Conservation (phyloP, 805 yeast genomes). For the Zygotorulaspora sp. region DNA sequence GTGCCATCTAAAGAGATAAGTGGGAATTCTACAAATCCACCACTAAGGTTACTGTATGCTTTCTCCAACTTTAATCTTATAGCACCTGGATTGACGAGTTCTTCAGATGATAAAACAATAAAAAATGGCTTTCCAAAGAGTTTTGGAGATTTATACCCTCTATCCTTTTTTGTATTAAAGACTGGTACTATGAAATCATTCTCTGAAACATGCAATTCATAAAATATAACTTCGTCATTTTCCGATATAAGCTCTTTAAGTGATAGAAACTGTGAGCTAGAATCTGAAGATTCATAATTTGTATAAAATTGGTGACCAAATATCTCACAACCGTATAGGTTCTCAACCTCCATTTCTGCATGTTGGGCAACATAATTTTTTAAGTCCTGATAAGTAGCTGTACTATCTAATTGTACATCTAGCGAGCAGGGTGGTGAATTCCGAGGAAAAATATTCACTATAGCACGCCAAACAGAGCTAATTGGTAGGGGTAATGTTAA, state of each 20-base stretch:
- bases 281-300: constrained; percentile 60
- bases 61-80: constrained; percentile 56
- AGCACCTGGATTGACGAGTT: constrained; percentile 50
- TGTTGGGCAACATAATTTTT: constrained; percentile 55
- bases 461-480: constrained; percentile 64
- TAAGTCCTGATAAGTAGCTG: constrained; percentile 59
- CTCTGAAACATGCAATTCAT: constrained; percentile 43
- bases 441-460: constrained; percentile 59
- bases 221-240: constrained; percentile 62
- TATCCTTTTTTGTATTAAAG: constrained; percentile 42
- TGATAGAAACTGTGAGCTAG: constrained; percentile 51
- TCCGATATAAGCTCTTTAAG: constrained; percentile 60
- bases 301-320: constrained; percentile 65
- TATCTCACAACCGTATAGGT: constrained; percentile 53
- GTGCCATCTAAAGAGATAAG: constrained; percentile 13
- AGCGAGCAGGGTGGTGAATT: constrained; percentile 46
- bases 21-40: constrained; percentile 35
- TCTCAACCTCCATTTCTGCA: constrained; percentile 33
- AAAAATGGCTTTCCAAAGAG: constrained; percentile 78
- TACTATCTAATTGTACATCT: constrained; percentile 69
- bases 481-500: constrained; percentile 85
- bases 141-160: constrained; percentile 39
- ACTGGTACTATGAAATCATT: constrained; percentile 60
- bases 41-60: constrained; percentile 45
- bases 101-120: constrained; percentile 50